phyloP scores from a whole-genome alignment of 2,329 filamentous ascomycete species.

The Shiraia bambusicola region DNA sequence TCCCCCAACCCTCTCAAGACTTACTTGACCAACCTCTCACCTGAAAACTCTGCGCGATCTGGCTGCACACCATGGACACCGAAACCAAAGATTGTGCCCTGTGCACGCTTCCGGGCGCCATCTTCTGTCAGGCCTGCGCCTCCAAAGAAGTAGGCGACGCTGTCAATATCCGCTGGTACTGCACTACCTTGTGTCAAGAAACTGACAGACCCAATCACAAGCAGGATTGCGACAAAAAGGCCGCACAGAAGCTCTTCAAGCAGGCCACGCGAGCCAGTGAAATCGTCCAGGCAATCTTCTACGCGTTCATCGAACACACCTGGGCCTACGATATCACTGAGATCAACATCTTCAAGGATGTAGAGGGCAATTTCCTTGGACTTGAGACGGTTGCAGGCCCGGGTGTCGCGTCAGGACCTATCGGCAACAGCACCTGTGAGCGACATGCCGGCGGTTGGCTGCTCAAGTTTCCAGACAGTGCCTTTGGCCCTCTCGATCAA shows the following conservation, averaged over 20 bases:
- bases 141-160: neutral
- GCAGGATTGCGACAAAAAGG: conserved; percentile 2
- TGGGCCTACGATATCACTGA: conserved; percentile 18
- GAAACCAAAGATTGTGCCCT: conserved; percentile 4
- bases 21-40: neutral
- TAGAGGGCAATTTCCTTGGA: conserved; percentile 2
- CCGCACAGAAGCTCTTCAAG: neutral
- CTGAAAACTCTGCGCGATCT: neutral
- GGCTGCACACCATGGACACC: conserved; percentile 4
- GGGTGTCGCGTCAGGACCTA: conserved; percentile 7
- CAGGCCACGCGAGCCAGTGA: conserved; percentile 11
- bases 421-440: conserved; percentile 6
- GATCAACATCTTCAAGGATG: conserved; percentile 6
- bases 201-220: conserved; percentile 9
- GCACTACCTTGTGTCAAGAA: conserved; percentile 3
- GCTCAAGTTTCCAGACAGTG: conserved; percentile 7
- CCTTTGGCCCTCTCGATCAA: conserved; percentile 5
- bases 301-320: conserved; percentile 14
- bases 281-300: conserved; percentile 14
- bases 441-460: conserved; percentile 15
- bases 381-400: conserved; percentile 12
- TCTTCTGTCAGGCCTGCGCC: conserved; percentile 9
- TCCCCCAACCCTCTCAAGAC: too few relatives aligned
- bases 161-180: conserved; percentile 8
- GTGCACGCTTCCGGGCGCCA: conserved; percentile 5